These are phyloP conservation scores for Umbelopsis vinacea DNA, from an alignment of 192 early-diverging fungal species.

Conservation along the genomic window DNA sequence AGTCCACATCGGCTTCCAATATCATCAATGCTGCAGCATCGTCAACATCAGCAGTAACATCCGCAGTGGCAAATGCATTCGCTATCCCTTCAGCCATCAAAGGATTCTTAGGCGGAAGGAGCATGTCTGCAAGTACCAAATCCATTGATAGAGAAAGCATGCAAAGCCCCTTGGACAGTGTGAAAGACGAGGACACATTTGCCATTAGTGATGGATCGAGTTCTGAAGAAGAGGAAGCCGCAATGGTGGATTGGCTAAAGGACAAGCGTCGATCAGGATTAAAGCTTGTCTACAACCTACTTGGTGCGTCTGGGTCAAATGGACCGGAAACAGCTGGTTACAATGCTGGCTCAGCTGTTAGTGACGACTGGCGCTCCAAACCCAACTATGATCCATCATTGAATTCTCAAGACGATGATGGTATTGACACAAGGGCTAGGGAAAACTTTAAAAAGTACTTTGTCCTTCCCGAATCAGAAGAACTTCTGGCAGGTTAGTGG, in stretches of 20 bases:
- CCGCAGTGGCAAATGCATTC: slow-evolving; percentile 33
- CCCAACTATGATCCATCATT: slow-evolving; percentile 3
- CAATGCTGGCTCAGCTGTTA: slow-evolving; percentile 22
- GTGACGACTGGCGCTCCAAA: slow-evolving; percentile 6
- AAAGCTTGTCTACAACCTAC: slow-evolving; percentile 39
- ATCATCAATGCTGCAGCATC: slow-evolving; percentile 8
- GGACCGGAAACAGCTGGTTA: background rate
- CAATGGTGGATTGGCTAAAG: slow-evolving; percentile 33
- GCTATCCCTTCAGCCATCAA: slow-evolving; percentile 31
- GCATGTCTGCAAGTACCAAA: slow-evolving; percentile 22
- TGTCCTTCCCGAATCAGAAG: slow-evolving; percentile 58
- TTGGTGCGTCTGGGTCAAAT: slow-evolving; percentile 23
- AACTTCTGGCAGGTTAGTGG: slow-evolving; percentile 47
- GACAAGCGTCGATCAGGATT: slow-evolving; percentile 39
- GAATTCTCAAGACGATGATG: slow-evolving; percentile 21
- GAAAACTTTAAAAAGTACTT: slow-evolving; percentile 56
- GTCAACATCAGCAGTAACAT: slow-evolving; percentile 13
- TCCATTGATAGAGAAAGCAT: background rate
- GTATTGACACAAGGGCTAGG: slow-evolving; percentile 31
- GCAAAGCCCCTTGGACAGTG: background rate
- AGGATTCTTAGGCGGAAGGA: slow-evolving; percentile 24
- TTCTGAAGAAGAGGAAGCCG: slow-evolving; percentile 38
- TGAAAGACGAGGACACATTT: background rate
- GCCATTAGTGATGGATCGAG: slow-evolving; percentile 22
- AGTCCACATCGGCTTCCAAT: slow-evolving; percentile 5